phyloP scores from a whole-genome alignment of 495 filamentous ascomycete genomes.

The Penicillium coffeae region DNA sequence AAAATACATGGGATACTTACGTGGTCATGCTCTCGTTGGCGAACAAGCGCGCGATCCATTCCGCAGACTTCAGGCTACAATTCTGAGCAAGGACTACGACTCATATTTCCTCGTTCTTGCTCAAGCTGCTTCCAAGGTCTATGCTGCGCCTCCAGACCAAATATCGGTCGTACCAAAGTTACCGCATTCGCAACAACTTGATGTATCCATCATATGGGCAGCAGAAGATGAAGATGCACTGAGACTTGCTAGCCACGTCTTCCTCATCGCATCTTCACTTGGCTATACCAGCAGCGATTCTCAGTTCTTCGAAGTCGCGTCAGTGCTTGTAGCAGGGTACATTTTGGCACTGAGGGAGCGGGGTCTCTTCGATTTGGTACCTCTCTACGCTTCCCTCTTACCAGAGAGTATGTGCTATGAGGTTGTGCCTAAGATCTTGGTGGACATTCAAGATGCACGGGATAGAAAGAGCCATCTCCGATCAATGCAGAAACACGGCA shows the following conservation, averaged over 20 bases:
- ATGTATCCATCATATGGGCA: slow-evolving; percentile 35
- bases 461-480: slow-evolving; percentile 47
- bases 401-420: slow-evolving; percentile 40
- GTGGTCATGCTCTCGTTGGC: slow-evolving; percentile 32
- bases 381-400: slow-evolving; percentile 80
- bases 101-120: slow-evolving; percentile 36
- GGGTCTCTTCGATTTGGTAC: slow-evolving; percentile 69
- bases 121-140: slow-evolving; percentile 35
- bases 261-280: slow-evolving; percentile 39
- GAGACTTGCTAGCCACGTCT: slow-evolving; percentile 46
- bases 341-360: slow-evolving; percentile 69
- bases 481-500: slow-evolving; percentile 50
- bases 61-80: slow-evolving; percentile 46
- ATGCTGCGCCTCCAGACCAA: slow-evolving; percentile 15
- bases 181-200: slow-evolving; percentile 19
- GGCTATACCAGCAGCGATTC: slow-evolving; percentile 34
- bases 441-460: slow-evolving; percentile 56
- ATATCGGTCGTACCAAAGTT: slow-evolving; percentile 32
- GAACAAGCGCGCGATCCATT: slow-evolving; percentile 43
- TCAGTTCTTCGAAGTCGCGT: slow-evolving; percentile 29
- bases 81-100: slow-evolving; percentile 37
- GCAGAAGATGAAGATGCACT: slow-evolving; percentile 41
- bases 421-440: slow-evolving; percentile 51
- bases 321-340: slow-evolving; percentile 63
- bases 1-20: slow-evolving; percentile 37